Conservation (phyloP, 192 early-diverging fungal species). For the Diversispora eburnea region DNA sequence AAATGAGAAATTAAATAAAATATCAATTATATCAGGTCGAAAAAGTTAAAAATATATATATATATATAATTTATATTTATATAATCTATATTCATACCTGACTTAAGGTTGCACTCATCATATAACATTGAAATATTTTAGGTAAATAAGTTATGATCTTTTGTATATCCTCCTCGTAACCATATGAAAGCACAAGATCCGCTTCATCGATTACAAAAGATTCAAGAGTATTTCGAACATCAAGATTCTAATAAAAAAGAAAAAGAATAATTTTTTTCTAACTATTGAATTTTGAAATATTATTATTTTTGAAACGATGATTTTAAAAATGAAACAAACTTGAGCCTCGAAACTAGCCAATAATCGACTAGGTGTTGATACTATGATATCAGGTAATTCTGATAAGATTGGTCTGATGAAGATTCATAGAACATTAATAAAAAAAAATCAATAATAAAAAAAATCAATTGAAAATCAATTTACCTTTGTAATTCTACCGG, state of each 20-base stretch:
- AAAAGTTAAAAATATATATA: too few species aligned
- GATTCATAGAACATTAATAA: neutral
- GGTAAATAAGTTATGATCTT: slow-evolving; percentile 72
- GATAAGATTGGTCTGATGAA: slow-evolving; percentile 68
- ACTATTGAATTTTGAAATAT: too few species aligned
- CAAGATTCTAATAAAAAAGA: slow-evolving; percentile 40
- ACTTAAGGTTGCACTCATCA: slow-evolving; percentile 93
- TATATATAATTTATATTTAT: too few species aligned
- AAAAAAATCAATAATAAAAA: neutral
- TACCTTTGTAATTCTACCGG: slow-evolving; percentile 54
- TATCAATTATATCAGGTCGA: neutral
- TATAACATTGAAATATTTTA: slow-evolving; percentile 85
- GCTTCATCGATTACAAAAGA: slow-evolving; percentile 96
- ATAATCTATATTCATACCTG: slow-evolving; percentile 35
- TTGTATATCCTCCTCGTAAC: slow-evolving; percentile 86
- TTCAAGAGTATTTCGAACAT: slow-evolving; percentile 58
- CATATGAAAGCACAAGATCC: slow-evolving; percentile 91
- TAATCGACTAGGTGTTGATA: slow-evolving; percentile 82
- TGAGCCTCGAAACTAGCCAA: slow-evolving; percentile 68
- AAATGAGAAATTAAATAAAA: neutral
- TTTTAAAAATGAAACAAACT: slow-evolving; percentile 33
- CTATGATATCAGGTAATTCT: slow-evolving; percentile 82
- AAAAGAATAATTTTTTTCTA: neutral
- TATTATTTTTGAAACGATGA: too few species aligned
- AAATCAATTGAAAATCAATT: slow-evolving; percentile 10